Evolutionary conservation across 164 flowering plant species (phyloP), one percentile per base, ranked within the genome.

Genomic region (Sextonia rubra): DNA sequence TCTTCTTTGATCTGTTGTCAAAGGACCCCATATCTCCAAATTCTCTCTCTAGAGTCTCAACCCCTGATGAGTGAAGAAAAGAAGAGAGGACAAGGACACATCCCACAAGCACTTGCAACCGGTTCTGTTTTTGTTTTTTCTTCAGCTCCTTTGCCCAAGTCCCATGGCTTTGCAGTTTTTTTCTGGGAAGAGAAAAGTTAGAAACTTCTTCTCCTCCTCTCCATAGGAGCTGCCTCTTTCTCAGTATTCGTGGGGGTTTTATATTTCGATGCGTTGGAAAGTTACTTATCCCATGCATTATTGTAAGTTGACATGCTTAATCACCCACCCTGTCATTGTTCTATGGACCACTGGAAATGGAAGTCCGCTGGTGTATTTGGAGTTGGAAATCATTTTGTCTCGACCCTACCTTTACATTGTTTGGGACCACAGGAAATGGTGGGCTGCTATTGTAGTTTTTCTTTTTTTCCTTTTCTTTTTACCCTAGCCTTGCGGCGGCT

Each of bases 1-100:
- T 86, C 82, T 89, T 93, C 81, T 89, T 95, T 62, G 98, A 84
- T 81, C 93, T 85, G 30, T 91, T 85, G 30, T 91, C 95, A 68
- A 78, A 23, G 2, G 89, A 79, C 20, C 86, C 89, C 90, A 87
- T 84, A 52, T 4, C 44, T 37, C 44, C 44, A 8, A 37, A 37
- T 12, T 29, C 64, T 49, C 49, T 20, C 65, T 32, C 74, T n/a
- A n/a, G n/a, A n/a, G n/a, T 22, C 44, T 32, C 73, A 25, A 60
- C 64, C 6, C 4, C 23, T 12, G 20, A 25, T 12, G 9, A 17
- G 29, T 60, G 44, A 58, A 24, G 44, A 71, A n/a, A 61, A 26
- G 66, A 66, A 22, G 66, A 29, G 26, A 61, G 52, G 58, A 52
- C 11, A 37, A 37, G 44, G 11, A 37, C 44, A 2, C 44, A 37